phyloP scores from a whole-genome alignment of 495 filamentous ascomycete species.

The Podospora comata region DNA sequence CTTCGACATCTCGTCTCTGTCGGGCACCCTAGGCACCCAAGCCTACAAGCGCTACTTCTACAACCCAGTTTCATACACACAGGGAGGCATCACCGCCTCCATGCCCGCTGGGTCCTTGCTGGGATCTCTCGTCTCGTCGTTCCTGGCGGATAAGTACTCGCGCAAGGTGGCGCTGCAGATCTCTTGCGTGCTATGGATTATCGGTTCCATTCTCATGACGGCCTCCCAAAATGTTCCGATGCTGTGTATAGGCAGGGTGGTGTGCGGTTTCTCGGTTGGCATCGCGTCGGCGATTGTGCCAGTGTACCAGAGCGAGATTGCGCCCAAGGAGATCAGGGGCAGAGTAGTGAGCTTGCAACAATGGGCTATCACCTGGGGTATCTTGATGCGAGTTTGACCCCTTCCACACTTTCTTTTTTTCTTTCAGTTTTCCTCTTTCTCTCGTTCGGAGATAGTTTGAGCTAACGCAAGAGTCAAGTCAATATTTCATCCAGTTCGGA shows the following conservation, averaged over 20 bases:
- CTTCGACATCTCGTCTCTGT: conserved; percentile 72
- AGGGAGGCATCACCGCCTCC: conserved; percentile 64
- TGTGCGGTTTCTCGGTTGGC: conserved; percentile 71
- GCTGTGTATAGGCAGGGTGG: conserved; percentile 65
- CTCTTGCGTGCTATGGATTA: conserved; percentile 66
- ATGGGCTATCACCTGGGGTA: conserved; percentile 76
- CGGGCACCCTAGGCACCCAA: conserved; percentile 59
- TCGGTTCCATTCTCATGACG: conserved; percentile 62
- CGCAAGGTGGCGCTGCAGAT: conserved; percentile 69
- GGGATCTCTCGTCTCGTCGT: conserved; percentile 63
- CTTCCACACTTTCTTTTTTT: not conserved
- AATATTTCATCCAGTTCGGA: conserved; percentile 73
- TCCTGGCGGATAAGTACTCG: conserved; percentile 64
- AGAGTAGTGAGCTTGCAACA: conserved; percentile 66
- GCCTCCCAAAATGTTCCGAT: conserved; percentile 59
- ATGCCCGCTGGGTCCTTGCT: conserved; percentile 77
- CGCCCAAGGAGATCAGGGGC: conserved; percentile 74
- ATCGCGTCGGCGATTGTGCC: conserved; percentile 73
- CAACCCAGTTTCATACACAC: conserved; percentile 52
- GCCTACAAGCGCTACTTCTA: conserved; percentile 62
- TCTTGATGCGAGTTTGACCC: conserved; percentile 37
- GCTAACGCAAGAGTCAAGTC: conserved; percentile 32
- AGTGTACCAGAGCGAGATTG: conserved; percentile 75
- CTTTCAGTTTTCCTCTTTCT: conserved; percentile 1
- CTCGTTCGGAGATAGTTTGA: conserved; percentile 16